Base-by-base conservation (phyloP, 2,329 filamentous ascomycete species). In the Aspergillus spinulosporus region DNA sequence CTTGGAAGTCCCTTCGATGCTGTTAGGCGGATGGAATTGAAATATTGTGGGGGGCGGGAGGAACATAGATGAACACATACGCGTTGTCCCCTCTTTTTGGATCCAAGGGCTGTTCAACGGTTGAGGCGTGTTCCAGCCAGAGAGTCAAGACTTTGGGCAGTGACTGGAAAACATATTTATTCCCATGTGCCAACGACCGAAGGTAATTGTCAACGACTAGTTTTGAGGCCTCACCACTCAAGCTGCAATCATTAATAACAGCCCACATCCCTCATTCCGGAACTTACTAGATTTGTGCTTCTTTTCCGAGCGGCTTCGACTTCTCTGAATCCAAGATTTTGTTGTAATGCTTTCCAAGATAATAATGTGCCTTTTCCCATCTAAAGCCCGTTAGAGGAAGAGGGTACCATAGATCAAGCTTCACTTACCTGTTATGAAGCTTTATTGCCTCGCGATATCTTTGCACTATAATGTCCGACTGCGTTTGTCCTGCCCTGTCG, bases 331-430 rank as follows among this genome's bases (percentile, higher is more conserved):
- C 93, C 2, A 97, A 79, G 3, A 97, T 83, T 73, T 97, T 99
- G 72, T 96, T 95, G 81, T 99, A 99, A 74, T 97, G 92, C 46
- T 93, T 91, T 4, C 94, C 94, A 8, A 99, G 83, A 71, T 97
- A 96, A 72, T 97, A 99, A 70, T 97, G 93, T 0, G 91, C 92
- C 73, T 97, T 97, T 70, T 99, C 94, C 92, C 93, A 99, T 50
- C 85, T 85, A 50, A 29, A n/a, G 49, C 32, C 11, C 9, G 52
- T 64, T 49, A 64, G 54, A 45, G 21, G 12, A 6, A 45, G 39
- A 3, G 3, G 12, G 6, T 15, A 31, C 37, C 12, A 28, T 5
- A 32, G 5, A 3, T 9, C 3, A 8, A 4, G 14, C 9, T 11
- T 39, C 39, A n/a, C 53, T 49, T 59, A 71, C 68, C 68, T 71